Conservation (phyloP, 768 basidiomycete species). For the Pulveroboletus sp. region DNA sequence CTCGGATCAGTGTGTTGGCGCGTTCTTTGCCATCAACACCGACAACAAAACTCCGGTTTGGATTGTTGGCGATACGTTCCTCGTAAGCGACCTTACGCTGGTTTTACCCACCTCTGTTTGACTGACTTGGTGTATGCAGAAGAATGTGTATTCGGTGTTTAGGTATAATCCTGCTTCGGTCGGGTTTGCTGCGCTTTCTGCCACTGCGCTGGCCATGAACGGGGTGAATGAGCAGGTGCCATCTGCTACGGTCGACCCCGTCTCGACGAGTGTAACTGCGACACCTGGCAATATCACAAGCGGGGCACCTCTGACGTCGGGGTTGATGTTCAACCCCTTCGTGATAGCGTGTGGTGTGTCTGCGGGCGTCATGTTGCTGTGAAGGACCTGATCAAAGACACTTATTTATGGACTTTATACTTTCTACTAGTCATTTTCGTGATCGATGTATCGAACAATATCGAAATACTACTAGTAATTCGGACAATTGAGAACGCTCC, state of each 20-base stretch:
- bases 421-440: no score
- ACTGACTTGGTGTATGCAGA: constrained; percentile 38
- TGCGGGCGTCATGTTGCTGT: neutral
- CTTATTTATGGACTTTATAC: neutral
- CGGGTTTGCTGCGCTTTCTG: constrained; percentile 78
- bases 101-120: neutral
- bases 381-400: neutral
- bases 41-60: constrained; percentile 54
- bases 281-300: constrained; percentile 7
- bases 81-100: constrained; percentile 26
- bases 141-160: constrained; percentile 93
- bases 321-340: neutral
- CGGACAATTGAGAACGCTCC: constrained; percentile 32
- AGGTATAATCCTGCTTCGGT: constrained; percentile 74
- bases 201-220: constrained; percentile 44
- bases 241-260: constrained; percentile 53
- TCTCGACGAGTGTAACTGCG: constrained; percentile 42
- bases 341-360: constrained; percentile 3
- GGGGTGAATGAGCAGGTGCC: constrained; percentile 42
- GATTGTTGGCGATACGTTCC: constrained; percentile 91
- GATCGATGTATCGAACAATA: no score
- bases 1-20: constrained; percentile 65
- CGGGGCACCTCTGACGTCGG: neutral
- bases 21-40: constrained; percentile 69
- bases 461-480: constrained; percentile 24